These are phyloP conservation scores for Kurtzmaniella quercitrusa DNA, from an alignment of 1,139 yeast species.

Conservation along the genomic window DNA sequence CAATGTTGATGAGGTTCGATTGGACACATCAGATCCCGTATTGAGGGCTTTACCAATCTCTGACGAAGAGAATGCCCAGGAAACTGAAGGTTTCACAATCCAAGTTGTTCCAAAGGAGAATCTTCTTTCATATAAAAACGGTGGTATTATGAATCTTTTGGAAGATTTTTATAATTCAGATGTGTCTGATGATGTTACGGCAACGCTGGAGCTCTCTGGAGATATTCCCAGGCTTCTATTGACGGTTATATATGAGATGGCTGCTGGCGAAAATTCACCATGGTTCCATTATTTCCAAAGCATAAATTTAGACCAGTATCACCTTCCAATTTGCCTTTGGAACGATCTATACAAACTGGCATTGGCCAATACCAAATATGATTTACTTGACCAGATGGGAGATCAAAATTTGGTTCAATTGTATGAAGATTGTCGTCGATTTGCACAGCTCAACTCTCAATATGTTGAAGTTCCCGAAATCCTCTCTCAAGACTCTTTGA, in stretches of 20 bases:
- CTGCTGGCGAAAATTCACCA: conserved; percentile 54
- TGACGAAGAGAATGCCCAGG: neutral
- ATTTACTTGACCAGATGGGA: conserved; percentile 58
- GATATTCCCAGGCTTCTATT: conserved; percentile 68
- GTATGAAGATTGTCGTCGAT: conserved; percentile 46
- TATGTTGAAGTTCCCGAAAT: conserved; percentile 37
- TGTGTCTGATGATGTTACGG: neutral
- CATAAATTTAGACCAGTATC: conserved; percentile 34
- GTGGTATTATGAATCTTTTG: conserved; percentile 65
- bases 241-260: conserved; percentile 67
- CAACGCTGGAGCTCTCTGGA: conserved; percentile 14
- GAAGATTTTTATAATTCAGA: conserved; percentile 37
- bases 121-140: conserved; percentile 52
- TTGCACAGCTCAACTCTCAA: conserved; percentile 34
- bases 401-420: conserved; percentile 52
- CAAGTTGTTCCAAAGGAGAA: conserved; percentile 42
- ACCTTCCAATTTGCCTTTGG: conserved; percentile 69
- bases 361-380: conserved; percentile 66
- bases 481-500: conserved; percentile 22
- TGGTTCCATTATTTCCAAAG: conserved; percentile 68
- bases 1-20: neutral
- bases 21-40: neutral
- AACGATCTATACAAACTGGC: conserved; percentile 38
- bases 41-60: neutral
- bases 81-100: neutral